Evolutionary conservation across 1,139 yeast species (phyloP), one percentile per base, ranked within the genome.

Genomic region (Magnusiomyces sp.): DNA sequence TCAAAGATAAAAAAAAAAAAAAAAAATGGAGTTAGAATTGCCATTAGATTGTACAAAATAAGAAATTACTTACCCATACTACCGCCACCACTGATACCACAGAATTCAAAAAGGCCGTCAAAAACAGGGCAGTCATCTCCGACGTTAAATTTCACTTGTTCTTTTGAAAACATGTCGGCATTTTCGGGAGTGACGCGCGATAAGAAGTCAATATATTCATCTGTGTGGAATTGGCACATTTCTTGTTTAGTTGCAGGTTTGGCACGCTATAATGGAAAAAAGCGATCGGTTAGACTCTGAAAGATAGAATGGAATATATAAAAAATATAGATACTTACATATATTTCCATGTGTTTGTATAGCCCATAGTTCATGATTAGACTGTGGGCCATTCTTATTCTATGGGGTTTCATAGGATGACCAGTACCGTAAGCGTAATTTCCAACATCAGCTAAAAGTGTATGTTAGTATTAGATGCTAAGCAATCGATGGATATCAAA

Each of bases 81-180:
- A 1, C 97, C 97, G 48, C 98, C 98, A 17, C 97, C 95, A 41
- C 88, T 81, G 51, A 90, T 87, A 42, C 95, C 88, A 67, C 97
- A 82, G 65, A 89, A 90, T 58, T 89, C 95, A 65, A 83, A 92
- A 63, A 92, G 75, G 5, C 97, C 97, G 61, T 90, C 97, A 65
- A 92, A 92, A 31, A 92, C 92, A 1, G 98, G 98, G 67, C 98
- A 92, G 66, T 92, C 98, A 62, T 89, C 97, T 32, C 97, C 97
- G 50, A 92, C 90, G 63, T 90, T 90, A 71, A 90, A 92, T 63
- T 86, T 83, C 50, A 84, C 66, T 31, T 79, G 75, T 11, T 51
- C 48, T 33, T 76, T 77, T 5, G 80, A 72, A 62, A 81, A 71
- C 58, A 81, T 77, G 45, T 76, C 72, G 19, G 82, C 71, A 56